Conservation (phyloP, 768 basidiomycete genomes). For the Auriscalpium orientale region DNA sequence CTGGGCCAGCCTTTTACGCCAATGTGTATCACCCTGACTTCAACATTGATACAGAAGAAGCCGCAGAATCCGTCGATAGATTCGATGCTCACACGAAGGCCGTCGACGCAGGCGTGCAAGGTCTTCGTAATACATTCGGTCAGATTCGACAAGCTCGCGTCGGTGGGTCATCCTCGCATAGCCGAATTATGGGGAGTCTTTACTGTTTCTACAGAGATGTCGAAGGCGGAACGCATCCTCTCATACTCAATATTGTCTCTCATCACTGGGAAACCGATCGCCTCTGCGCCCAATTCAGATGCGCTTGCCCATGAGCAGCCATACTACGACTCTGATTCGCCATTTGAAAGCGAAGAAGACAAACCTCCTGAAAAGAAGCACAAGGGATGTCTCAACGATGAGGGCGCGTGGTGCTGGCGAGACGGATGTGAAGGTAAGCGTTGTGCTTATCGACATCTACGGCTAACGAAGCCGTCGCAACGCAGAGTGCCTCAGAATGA, state of each 20-base stretch:
- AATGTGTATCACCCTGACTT: constrained; percentile 80
- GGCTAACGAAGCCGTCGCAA: not conserved
- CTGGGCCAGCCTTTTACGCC: constrained; percentile 72
- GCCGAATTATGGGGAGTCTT: not conserved
- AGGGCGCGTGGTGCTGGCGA: constrained; percentile 85
- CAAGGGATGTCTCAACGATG: constrained; percentile 57
- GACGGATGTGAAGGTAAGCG: constrained; percentile 61
- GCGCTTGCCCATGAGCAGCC: constrained; percentile 8
- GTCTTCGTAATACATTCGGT: constrained; percentile 53
- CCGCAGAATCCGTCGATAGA: constrained; percentile 44
- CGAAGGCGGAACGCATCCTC: constrained; percentile 64
- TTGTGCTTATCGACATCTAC: not conserved
- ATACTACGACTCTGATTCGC: constrained; percentile 42
- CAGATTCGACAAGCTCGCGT: constrained; percentile 58
- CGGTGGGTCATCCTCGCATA: constrained; percentile 34
- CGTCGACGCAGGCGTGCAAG: constrained; percentile 62
- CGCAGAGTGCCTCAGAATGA: constrained; percentile 68
- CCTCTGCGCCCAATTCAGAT: constrained; percentile 39
- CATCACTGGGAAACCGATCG: constrained; percentile 60
- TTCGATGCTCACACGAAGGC: constrained; percentile 64
- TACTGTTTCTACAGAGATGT: constrained; percentile 50
- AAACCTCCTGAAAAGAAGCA: constrained; percentile 21
- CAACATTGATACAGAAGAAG: constrained; percentile 73
- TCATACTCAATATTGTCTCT: constrained; percentile 69
- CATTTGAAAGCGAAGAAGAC: constrained; percentile 22